These are phyloP conservation scores for Puccinia hordei DNA, from an alignment of 1,284 basidiomycete genomes.

Conservation along the genomic window DNA sequence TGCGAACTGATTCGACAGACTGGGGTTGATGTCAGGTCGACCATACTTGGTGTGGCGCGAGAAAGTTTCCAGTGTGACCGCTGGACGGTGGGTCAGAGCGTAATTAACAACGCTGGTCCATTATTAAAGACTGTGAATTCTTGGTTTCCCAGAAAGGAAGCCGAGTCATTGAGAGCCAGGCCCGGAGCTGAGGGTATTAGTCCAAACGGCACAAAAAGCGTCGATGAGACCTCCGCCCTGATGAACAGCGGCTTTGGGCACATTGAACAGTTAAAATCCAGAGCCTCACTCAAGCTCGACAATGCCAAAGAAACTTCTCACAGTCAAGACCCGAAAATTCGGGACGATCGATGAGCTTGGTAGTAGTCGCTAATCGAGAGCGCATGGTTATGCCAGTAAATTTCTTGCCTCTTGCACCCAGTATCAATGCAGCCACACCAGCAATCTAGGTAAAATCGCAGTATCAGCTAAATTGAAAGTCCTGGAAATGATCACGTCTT, in stretches of 20 bases:
- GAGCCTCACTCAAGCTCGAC: neutral
- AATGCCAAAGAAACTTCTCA: neutral
- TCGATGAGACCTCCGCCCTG: conserved; percentile 46
- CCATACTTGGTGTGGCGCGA: neutral
- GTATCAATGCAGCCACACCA: conserved; percentile 35
- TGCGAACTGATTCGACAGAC: neutral
- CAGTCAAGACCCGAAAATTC: neutral
- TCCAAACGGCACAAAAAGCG: conserved; percentile 38
- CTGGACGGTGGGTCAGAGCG: conserved; percentile 20
- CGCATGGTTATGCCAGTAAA: conserved; percentile 21
- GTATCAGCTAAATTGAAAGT: neutral
- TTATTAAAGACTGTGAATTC: neutral
- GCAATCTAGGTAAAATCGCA: conserved; percentile 2
- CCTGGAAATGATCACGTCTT: neutral
- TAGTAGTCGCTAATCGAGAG: conserved; percentile 18
- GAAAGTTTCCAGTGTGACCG: conserved; percentile 9
- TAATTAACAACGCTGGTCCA: conserved; percentile 16
- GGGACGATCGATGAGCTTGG: neutral
- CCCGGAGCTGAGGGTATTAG: conserved; percentile 21
- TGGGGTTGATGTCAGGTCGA: conserved; percentile 1
- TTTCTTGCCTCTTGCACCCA: too few species aligned
- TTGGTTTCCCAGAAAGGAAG: conserved; percentile 14
- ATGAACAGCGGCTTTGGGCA: conserved; percentile 38
- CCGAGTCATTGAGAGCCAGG: conserved; percentile 35
- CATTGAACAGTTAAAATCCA: neutral